Conservation (phyloP, 1,284 basidiomycete species). For the Cryptococcus sp. region DNA sequence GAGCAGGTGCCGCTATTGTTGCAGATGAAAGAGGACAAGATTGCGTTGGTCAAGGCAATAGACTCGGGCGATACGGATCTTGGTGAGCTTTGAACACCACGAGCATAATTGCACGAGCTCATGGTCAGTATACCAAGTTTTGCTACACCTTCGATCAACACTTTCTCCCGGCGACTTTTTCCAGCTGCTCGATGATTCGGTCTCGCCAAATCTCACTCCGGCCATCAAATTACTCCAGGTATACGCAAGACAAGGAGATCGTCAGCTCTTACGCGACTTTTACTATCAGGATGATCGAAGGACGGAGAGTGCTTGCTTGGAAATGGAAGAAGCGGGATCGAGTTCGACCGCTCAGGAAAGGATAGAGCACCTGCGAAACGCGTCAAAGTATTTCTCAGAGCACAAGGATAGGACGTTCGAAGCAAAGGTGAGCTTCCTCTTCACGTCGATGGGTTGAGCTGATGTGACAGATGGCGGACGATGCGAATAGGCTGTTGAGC, state of each 20-base stretch:
- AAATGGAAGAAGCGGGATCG: slow-evolving; percentile 69
- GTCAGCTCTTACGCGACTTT: slow-evolving; percentile 88
- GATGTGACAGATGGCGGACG: slow-evolving; percentile 72
- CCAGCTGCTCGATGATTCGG: slow-evolving; percentile 80
- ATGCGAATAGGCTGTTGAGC: slow-evolving; percentile 67
- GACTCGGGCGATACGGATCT: slow-evolving; percentile 94
- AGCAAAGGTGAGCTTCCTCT: slow-evolving; percentile 61
- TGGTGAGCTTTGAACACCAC: slow-evolving; percentile 51
- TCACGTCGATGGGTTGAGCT: not conserved
- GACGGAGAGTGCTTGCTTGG: slow-evolving; percentile 81
- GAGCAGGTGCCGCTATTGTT: slow-evolving; percentile 90
- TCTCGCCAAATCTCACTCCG: slow-evolving; percentile 60
- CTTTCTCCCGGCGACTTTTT: slow-evolving; percentile 90
- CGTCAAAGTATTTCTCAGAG: slow-evolving; percentile 88
- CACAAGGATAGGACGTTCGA: slow-evolving; percentile 88
- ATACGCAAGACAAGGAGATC: slow-evolving; percentile 82
- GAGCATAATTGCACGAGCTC: not conserved
- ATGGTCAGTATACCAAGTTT: slow-evolving; percentile 74
- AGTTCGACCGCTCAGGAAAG: slow-evolving; percentile 64
- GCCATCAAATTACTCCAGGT: slow-evolving; percentile 76
- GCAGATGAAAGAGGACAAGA: slow-evolving; percentile 87
- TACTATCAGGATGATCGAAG: slow-evolving; percentile 97
- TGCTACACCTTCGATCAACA: slow-evolving; percentile 75
- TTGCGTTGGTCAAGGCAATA: slow-evolving; percentile 84
- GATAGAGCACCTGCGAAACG: slow-evolving; percentile 66